A percentile compares a stretch with the other conserved stretches of the same genome.
These are phyloP conservation scores for Arachnomyces sp. DNA, from an alignment of 2,329 filamentous ascomycete genomes.

Conservation along the genomic window DNA sequence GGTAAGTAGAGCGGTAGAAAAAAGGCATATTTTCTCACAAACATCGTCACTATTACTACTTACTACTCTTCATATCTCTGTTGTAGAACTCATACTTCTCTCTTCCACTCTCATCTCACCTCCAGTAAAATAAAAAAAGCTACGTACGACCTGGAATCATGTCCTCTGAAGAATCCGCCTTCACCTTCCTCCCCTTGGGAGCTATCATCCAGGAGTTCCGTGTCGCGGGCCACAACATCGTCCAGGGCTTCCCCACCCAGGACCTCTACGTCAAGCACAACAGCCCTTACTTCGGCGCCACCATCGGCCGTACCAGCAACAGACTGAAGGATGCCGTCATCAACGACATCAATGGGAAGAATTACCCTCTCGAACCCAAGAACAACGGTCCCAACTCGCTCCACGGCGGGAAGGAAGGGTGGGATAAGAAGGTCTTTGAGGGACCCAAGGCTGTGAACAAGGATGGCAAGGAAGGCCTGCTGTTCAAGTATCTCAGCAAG, in stretches of 20 bases:
- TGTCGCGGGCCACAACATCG: conserved; percentile 73
- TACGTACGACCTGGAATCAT: conserved; percentile 11
- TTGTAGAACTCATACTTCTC: neutral
- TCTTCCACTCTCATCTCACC: conserved; percentile 9
- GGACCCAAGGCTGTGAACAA: conserved; percentile 55
- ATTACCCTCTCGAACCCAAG: conserved; percentile 65
- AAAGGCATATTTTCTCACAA: neutral
- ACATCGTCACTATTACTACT: conserved; percentile 4
- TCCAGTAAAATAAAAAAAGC: neutral
- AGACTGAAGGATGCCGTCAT: conserved; percentile 66
- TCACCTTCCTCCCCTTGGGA: conserved; percentile 38
- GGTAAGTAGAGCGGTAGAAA: too few species aligned
- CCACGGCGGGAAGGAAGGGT: conserved; percentile 65
- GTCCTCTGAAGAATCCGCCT: conserved; percentile 26
- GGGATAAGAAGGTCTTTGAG: conserved; percentile 71
- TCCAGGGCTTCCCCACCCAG: conserved; percentile 71
- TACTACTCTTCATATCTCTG: neutral
- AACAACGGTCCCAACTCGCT: conserved; percentile 63
- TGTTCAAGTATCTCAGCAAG: conserved; percentile 58
- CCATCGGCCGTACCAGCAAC: conserved; percentile 78
- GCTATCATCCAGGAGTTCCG: conserved; percentile 59
- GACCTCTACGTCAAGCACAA: conserved; percentile 70
- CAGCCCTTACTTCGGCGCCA: conserved; percentile 78
- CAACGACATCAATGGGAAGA: conserved; percentile 60
- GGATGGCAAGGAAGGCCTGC: conserved; percentile 56